Conservation (phyloP, 2,329 filamentous ascomycete genomes). For the Penicillium concentricum region DNA sequence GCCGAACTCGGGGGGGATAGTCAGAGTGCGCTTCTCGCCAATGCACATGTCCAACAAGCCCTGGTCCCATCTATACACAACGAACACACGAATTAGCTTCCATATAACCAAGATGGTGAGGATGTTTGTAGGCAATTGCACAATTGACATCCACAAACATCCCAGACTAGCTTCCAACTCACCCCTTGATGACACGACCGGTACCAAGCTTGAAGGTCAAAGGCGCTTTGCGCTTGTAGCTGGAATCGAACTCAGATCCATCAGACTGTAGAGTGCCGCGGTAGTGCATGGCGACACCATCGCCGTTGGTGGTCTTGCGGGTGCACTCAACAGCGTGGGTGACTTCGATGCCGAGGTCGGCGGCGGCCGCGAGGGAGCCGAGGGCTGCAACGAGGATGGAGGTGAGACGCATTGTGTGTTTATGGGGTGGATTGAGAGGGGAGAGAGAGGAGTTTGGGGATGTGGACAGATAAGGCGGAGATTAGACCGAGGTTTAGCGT, state of each 20-base stretch:
- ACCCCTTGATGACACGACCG: constrained; percentile 88
- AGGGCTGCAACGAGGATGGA: constrained; percentile 41
- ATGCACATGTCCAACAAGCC: constrained; percentile 92
- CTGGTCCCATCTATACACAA: constrained; percentile 71
- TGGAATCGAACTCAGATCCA: constrained; percentile 80
- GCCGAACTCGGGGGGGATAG: constrained; percentile 79
- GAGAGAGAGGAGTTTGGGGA: background rate
- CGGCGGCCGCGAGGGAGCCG: constrained; percentile 50
- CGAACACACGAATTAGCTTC: constrained; percentile 1
- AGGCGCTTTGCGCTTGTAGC: constrained; percentile 73
- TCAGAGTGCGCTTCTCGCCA: constrained; percentile 86
- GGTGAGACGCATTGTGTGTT: constrained; percentile 46
- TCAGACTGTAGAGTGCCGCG: constrained; percentile 71
- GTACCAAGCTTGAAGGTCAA: constrained; percentile 76
- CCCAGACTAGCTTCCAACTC: constrained; percentile 34
- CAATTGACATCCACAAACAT: background rate
- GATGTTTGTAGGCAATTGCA: background rate
- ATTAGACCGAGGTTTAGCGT: constrained; percentile 5
- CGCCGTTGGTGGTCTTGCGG: constrained; percentile 72
- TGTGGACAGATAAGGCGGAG: constrained; percentile 11
- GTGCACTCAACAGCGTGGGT: constrained; percentile 73
- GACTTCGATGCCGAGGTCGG: constrained; percentile 71
- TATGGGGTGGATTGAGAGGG: background rate
- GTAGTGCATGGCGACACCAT: constrained; percentile 86
- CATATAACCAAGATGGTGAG: background rate